These are phyloP conservation scores for Berkeleyomyces rouxiae DNA, from an alignment of 2,329 filamentous ascomycete genomes.

Conservation along the genomic window DNA sequence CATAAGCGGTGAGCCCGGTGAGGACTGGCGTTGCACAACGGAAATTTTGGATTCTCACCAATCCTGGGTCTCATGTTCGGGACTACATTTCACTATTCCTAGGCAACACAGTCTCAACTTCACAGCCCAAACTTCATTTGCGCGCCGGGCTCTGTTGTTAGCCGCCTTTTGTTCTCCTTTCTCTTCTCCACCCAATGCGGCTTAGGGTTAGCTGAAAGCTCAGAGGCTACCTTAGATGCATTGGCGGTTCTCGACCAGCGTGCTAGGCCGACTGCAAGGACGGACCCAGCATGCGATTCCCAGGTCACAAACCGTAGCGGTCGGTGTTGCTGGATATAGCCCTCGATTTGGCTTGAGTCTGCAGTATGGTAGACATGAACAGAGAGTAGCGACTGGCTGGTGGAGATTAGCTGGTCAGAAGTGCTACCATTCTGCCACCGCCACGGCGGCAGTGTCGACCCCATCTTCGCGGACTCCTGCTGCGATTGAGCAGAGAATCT, in stretches of 20 bases:
- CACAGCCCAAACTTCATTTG: neutral
- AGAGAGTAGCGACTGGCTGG: neutral
- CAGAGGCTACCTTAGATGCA: constrained; percentile 8
- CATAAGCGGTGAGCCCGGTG: constrained; percentile 3
- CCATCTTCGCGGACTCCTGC: constrained; percentile 10
- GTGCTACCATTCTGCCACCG: constrained; percentile 4
- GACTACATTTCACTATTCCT: neutral
- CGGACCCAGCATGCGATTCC: neutral
- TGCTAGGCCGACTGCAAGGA: constrained; percentile 10
- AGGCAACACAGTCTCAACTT: neutral
- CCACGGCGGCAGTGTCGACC: constrained; percentile 8
- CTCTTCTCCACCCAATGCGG: neutral
- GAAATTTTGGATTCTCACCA: neutral
- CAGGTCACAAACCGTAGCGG: neutral
- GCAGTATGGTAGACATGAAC: neutral
- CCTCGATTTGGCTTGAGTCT: neutral
- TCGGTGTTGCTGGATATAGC: neutral
- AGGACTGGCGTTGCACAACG: constrained; percentile 1
- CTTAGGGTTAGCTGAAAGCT: constrained; percentile 4
- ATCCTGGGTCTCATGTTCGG: neutral
- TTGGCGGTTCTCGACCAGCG: constrained; percentile 11
- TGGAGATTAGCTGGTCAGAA: neutral
- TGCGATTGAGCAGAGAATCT: constrained; percentile 40
- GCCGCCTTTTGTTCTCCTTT: neutral
- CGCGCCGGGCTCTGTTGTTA: neutral